Conservation (phyloP, 352 stramenopile genomes). For the Phytophthora foliorum region DNA sequence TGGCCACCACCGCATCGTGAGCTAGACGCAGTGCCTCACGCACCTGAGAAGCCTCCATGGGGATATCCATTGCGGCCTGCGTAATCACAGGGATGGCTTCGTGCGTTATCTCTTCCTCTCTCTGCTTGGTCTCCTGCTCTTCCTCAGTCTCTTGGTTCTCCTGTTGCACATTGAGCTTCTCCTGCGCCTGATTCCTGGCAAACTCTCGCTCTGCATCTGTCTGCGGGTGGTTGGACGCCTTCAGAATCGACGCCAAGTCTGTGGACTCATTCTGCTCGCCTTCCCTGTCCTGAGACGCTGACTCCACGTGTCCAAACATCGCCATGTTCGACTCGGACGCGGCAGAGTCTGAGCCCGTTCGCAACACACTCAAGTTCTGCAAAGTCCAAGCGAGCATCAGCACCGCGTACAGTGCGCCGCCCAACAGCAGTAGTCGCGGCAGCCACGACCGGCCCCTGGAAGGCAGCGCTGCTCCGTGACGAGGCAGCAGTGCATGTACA, state of each 20-base stretch:
- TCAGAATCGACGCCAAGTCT: slow-evolving; percentile 24
- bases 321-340: slow-evolving; percentile 12
- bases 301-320: not conserved
- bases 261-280: slow-evolving; percentile 8
- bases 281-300: not conserved
- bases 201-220: slow-evolving; percentile 7
- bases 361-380: slow-evolving; percentile 28
- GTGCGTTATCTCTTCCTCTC: not conserved
- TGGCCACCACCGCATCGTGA: slow-evolving; percentile 25
- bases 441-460: slow-evolving; percentile 23
- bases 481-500: slow-evolving; percentile 14
- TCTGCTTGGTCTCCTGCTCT: not conserved
- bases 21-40: slow-evolving; percentile 23
- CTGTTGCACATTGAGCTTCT: slow-evolving; percentile 13
- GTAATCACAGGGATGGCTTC: slow-evolving; percentile 20
- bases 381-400: slow-evolving; percentile 40
- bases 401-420: slow-evolving; percentile 30
- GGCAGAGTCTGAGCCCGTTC: slow-evolving; percentile 11
- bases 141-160: slow-evolving; percentile 2
- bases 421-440: slow-evolving; percentile 30
- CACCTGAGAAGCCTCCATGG: slow-evolving; percentile 31
- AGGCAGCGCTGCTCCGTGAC: slow-evolving; percentile 6
- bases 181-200: slow-evolving; percentile 10
- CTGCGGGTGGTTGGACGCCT: slow-evolving; percentile 25
- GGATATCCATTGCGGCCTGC: slow-evolving; percentile 25